A percentile compares a stretch with the other conserved stretches of the same genome.
These are phyloP conservation scores for Zanthoxylum bungeanum DNA, from an alignment of 345 rosid species.

Conservation along the genomic window DNA sequence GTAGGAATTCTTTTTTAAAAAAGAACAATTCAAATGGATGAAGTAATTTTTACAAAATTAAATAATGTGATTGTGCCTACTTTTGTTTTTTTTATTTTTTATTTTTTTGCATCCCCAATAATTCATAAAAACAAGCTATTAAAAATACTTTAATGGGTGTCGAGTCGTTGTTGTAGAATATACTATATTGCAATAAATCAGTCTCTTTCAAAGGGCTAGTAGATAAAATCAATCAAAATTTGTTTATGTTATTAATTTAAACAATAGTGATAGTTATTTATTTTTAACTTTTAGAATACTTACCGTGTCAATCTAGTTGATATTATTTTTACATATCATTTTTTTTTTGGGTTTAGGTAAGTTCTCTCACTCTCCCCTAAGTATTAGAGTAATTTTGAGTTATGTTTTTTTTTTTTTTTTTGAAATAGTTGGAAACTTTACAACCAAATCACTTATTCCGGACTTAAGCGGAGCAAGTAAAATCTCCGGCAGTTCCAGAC, in stretches of 20 bases:
- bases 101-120: background rate
- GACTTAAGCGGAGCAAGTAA: no score
- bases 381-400: no score
- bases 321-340: no score
- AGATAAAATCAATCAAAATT: background rate
- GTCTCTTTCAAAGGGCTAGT: slow-evolving; percentile 10
- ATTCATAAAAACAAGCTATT: background rate
- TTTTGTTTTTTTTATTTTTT: background rate
- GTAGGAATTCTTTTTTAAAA: no score
- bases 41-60: background rate
- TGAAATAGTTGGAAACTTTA: no score
- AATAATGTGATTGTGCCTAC: background rate
- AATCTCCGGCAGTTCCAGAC: no score
- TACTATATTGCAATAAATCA: background rate
- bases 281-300: background rate
- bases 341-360: no score
- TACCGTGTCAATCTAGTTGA: slow-evolving; percentile 13
- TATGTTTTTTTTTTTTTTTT: no score
- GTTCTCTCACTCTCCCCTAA: no score
- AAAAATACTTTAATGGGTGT: background rate
- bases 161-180: background rate
- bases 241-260: background rate
- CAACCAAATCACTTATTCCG: no score
- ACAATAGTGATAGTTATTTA: background rate
- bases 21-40: background rate